Conservation (phyloP, 306 rosid genomes). For the Vachellia pachyceras region DNA sequence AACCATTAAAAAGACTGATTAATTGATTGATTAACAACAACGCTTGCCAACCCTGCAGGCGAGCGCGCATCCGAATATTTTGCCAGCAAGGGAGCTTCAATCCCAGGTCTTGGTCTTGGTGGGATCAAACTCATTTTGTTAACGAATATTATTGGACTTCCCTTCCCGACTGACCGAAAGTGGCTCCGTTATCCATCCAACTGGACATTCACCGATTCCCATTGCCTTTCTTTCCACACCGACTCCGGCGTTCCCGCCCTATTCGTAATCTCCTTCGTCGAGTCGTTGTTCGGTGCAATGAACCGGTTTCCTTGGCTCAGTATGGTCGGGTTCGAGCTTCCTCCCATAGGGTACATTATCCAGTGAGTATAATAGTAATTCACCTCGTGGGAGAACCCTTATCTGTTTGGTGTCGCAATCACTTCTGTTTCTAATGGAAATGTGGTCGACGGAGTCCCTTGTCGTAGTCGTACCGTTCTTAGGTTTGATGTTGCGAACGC, state of each 20-base stretch:
- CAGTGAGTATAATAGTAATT: conserved; percentile 89
- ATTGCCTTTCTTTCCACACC: conserved; percentile 59
- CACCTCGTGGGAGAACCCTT: conserved; percentile 71
- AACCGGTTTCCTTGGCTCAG: conserved; percentile 85
- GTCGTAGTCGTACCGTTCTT: conserved; percentile 38
- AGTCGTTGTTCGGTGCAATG: conserved; percentile 60
- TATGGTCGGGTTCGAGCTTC: conserved; percentile 75
- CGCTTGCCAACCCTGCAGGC: conserved; percentile 26
- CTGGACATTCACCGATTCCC: conserved; percentile 62
- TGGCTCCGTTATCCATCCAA: conserved; percentile 62
- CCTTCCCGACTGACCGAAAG: conserved; percentile 54
- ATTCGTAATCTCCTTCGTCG: conserved; percentile 60
- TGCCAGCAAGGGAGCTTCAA: conserved; percentile 47
- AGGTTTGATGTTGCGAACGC: conserved; percentile 37
- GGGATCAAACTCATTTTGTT: conserved; percentile 35
- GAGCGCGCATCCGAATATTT: conserved; percentile 56
- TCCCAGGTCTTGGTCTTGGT: conserved; percentile 60
- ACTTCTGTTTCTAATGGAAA: conserved; percentile 43
- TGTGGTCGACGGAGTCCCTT: conserved; percentile 49
- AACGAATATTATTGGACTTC: conserved; percentile 16
- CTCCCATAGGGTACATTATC: conserved; percentile 90
- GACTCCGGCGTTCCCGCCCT: conserved; percentile 38
- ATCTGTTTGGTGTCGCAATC: conserved; percentile 76
- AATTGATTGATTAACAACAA: conserved; percentile 14
- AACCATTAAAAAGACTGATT: neutral